Conservation (phyloP, 495 filamentous ascomycete genomes). For the Penicillium desertorum region DNA sequence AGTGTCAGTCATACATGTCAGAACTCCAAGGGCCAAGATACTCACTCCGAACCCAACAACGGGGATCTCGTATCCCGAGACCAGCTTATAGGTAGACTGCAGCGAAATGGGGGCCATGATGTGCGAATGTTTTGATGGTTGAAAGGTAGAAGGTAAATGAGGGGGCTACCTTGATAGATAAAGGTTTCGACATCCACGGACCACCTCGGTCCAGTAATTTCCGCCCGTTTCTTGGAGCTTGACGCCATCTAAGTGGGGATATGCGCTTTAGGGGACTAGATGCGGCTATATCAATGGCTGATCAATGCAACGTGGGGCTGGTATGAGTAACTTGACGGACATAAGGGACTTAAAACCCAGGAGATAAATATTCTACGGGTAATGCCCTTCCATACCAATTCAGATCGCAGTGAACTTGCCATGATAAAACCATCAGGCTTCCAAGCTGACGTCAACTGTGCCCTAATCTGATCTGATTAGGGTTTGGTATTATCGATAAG, state of each 20-base stretch:
- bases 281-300: slow-evolving; percentile 15
- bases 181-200: slow-evolving; percentile 7
- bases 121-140: slow-evolving; percentile 5
- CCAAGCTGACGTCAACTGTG: slow-evolving; percentile 1
- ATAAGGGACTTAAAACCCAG: neutral
- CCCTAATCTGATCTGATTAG: slow-evolving; percentile 14
- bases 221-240: slow-evolving; percentile 11
- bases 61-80: slow-evolving; percentile 77
- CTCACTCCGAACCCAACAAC: slow-evolving; percentile 70
- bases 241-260: slow-evolving; percentile 21
- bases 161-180: slow-evolving; percentile 10
- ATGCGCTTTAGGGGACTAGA: neutral
- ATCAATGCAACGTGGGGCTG: slow-evolving; percentile 16
- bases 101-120: slow-evolving; percentile 60
- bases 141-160: neutral
- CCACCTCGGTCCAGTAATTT: slow-evolving; percentile 20
- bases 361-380: too few species aligned
- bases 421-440: neutral
- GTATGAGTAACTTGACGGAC: neutral
- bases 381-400: too few species aligned
- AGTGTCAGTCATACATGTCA: slow-evolving; percentile 7
- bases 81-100: slow-evolving; percentile 64
- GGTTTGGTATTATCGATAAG: slow-evolving; percentile 10
- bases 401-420: neutral
- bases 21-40: slow-evolving; percentile 6